A percentile compares a stretch with the other conserved stretches of the same genome.
Conservation (phyloP, 495 filamentous ascomycete species). For the Beverwykella pulmonaria region DNA sequence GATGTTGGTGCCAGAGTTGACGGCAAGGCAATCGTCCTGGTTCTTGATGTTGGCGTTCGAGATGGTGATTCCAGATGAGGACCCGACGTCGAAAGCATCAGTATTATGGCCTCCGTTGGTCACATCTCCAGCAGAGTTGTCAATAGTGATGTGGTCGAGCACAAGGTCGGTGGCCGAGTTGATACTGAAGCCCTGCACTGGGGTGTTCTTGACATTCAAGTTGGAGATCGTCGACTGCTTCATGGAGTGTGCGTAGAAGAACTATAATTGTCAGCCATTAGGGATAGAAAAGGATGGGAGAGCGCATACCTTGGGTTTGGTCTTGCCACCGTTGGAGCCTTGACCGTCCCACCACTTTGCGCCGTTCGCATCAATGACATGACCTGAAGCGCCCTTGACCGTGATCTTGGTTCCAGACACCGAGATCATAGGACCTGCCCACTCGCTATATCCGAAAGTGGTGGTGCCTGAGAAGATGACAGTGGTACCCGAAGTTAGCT, state of each 20-base stretch:
- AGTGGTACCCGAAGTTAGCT: constrained; percentile 50
- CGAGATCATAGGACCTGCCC: constrained; percentile 54
- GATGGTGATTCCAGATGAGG: constrained; percentile 51
- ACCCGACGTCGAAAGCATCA: constrained; percentile 66
- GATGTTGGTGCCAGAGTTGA: constrained; percentile 44
- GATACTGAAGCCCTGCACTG: constrained; percentile 65
- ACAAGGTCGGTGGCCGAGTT: constrained; percentile 54
- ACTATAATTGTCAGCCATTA: constrained; percentile 37
- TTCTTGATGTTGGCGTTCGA: constrained; percentile 33
- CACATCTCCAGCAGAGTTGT: constrained; percentile 60
- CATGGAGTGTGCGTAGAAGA: constrained; percentile 55
- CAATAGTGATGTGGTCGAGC: constrained; percentile 58
- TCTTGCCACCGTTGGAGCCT: constrained; percentile 56
- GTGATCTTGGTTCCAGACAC: constrained; percentile 53
- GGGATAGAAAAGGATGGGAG: not conserved
- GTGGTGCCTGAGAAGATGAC: constrained; percentile 58
- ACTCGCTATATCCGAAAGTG: constrained; percentile 55
- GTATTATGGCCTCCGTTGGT: constrained; percentile 61
- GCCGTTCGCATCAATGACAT: constrained; percentile 53
- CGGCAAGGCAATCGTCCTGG: constrained; percentile 41
- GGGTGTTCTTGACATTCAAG: constrained; percentile 59
- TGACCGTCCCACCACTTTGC: constrained; percentile 57
- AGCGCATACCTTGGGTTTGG: constrained; percentile 49
- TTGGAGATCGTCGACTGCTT: constrained; percentile 47
- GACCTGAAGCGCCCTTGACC: constrained; percentile 51